Percentiles rank a stretch among this genome's conserved stretches.
phyloP scores from a whole-genome alignment of 345 rosid species.

The Gossypium rotundifolium region DNA sequence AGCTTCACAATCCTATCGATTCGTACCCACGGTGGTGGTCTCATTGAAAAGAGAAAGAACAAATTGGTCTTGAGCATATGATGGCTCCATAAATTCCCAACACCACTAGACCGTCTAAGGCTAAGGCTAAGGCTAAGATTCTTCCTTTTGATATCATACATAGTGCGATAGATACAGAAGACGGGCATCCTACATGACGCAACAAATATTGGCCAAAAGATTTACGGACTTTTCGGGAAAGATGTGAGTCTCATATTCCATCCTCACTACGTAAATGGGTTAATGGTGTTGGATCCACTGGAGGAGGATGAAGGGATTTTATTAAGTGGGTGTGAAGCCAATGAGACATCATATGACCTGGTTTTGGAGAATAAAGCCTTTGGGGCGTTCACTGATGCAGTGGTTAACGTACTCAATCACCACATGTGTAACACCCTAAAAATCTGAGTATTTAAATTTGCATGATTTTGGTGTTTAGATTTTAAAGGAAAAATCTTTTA shows the following conservation, averaged over 20 bases:
- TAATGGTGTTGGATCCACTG: neutral
- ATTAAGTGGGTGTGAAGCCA: neutral
- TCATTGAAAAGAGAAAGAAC: conserved; percentile 77
- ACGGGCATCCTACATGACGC: neutral
- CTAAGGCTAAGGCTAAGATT: conserved; percentile 1
- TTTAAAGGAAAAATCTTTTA: too few species aligned
- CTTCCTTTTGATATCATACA: conserved; percentile 38
- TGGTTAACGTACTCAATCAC: neutral
- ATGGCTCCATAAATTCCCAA: neutral
- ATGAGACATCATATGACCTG: neutral
- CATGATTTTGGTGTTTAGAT: too few species aligned
- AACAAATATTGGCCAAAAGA: too few species aligned
- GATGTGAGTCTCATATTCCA: too few species aligned
- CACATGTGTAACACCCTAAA: too few species aligned
- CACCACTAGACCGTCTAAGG: conserved; percentile 14
- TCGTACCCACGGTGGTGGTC: conserved; percentile 93
- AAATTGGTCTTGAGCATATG: conserved; percentile 33
- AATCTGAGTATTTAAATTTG: too few species aligned
- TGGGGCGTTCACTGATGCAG: conserved; percentile 1
- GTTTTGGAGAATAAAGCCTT: neutral
- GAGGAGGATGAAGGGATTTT: neutral
- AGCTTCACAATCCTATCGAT: conserved; percentile 38
- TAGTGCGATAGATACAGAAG: conserved; percentile 28
- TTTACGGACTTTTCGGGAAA: neutral
- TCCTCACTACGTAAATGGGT: neutral